Evolutionary conservation across 2,329 filamentous ascomycete genomes (phyloP), one percentile per base, ranked within the genome.

Genomic region (Lojkania enalia): DNA sequence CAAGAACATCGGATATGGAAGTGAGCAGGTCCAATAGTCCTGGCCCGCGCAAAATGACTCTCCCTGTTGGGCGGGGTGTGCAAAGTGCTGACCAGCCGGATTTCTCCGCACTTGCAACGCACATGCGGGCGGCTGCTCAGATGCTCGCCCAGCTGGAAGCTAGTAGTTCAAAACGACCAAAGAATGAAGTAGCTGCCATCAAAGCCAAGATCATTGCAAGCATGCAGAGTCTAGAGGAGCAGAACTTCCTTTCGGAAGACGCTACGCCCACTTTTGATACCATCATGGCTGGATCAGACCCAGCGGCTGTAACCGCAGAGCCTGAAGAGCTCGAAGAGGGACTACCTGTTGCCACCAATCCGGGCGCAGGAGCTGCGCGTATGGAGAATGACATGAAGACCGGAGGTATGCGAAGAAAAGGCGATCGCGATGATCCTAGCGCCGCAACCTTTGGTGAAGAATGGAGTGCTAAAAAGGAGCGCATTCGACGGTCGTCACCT

Each of bases 371-470:
- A 46, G 84, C 86, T 41, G 88, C 88, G 43, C 81, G 88, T 45
- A 94, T 94, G 88, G 88, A 94, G 66, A 94, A 94, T 63, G 88
- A 94, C 64, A 81, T 90, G 68, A 92, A 90, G 74, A 94, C 88
- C 12, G 88, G 87, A 52, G 88, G 88, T 42, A 84, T 94, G 12
- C 86, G 88, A 63, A 82, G 87, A 40, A 87, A 88, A 62, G 87
- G 87, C 23, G 88, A 94, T 66, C 84, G 88, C 27, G 88, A 94
- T 61, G 88, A 94, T 63, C 88, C 88, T 31, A 91, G 87, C 60
- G 88, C 88, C 25, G 88, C 88, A 7, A 89, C 89, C 4, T 92
- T 94, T 69, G 88, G 89, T 46, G 88, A 94, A 70, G 88, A 88
- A 15, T 94, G 88, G 88, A 83, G 86, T 57, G 80, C 84, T 43